These are phyloP conservation scores for Candida jianshihensis DNA, from an alignment of 805 yeast species.

Conservation along the genomic window DNA sequence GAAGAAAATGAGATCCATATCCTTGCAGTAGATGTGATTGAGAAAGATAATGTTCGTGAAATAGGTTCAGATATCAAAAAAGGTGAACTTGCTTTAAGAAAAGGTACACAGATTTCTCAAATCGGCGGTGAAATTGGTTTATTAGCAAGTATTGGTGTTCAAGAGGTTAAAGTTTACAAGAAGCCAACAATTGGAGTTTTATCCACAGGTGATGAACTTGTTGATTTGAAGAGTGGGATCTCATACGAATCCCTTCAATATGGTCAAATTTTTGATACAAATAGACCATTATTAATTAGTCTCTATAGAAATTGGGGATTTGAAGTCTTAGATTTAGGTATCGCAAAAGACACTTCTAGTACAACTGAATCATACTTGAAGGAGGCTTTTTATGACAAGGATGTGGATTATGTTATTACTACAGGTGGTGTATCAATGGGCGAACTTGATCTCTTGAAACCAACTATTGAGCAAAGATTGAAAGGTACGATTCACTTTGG, in stretches of 20 bases:
- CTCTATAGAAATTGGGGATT: constrained; percentile 29
- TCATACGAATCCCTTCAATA: constrained; percentile 13
- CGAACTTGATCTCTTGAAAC: constrained; percentile 44
- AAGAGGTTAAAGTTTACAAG: constrained; percentile 28
- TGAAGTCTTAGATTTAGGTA: constrained; percentile 41
- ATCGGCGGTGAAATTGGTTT: constrained; percentile 46
- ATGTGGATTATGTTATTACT: constrained; percentile 39
- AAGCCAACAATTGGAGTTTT: constrained; percentile 41
- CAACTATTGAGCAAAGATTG: constrained; percentile 35
- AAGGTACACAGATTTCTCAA: constrained; percentile 30
- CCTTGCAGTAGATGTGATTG: constrained; percentile 30
- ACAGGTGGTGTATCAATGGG: constrained; percentile 60
- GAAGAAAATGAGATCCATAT: constrained; percentile 38
- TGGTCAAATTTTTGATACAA: constrained; percentile 45
- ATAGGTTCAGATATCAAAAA: constrained; percentile 40
- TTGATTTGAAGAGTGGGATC: constrained; percentile 22
- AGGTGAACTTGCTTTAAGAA: constrained; percentile 30
- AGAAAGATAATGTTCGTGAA: constrained; percentile 40
- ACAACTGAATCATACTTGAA: constrained; percentile 22
- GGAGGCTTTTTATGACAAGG: constrained; percentile 14
- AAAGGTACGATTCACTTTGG: constrained; percentile 45
- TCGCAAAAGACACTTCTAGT: constrained; percentile 35
- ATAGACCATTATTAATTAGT: constrained; percentile 39
- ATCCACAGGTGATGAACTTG: constrained; percentile 47
- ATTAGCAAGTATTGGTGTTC: constrained; percentile 40